phyloP scores from a whole-genome alignment of 1,284 basidiomycete species.

The Fomitopsis betulina region DNA sequence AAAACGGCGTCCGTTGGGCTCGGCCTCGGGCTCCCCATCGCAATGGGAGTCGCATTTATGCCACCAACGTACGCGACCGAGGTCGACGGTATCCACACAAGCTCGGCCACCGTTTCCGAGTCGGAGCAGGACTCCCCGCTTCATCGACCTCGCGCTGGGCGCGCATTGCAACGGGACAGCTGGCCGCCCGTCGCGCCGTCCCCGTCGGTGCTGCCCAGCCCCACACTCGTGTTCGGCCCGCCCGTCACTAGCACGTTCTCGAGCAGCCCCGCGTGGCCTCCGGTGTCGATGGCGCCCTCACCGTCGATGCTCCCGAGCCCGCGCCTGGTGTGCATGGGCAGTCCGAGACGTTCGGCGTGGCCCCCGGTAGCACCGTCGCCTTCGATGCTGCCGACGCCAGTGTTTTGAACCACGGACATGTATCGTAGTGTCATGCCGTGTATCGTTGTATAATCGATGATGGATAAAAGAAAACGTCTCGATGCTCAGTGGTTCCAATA shows the following conservation, averaged over 20 bases:
- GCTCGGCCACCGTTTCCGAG: neutral
- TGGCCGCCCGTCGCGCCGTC: slow-evolving; percentile 1
- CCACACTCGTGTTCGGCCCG: neutral
- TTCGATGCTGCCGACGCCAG: neutral
- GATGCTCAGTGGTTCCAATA: no score
- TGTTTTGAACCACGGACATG: neutral
- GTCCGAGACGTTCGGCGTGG: neutral
- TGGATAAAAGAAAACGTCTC: no score
- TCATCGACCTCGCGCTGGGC: neutral
- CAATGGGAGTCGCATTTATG: neutral
- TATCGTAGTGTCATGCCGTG: no score
- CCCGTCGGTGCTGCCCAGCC: neutral
- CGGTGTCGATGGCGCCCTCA: neutral
- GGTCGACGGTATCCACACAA: neutral
- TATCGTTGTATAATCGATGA: no score
- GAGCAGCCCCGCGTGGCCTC: neutral
- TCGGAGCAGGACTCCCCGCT: neutral
- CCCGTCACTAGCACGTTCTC: neutral
- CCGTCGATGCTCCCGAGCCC: neutral
- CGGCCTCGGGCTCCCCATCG: neutral
- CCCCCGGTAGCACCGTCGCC: slow-evolving; percentile 1
- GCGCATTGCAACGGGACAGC: neutral
- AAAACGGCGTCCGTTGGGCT: neutral
- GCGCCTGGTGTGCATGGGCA: neutral
- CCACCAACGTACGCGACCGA: neutral